These are phyloP conservation scores for Annulohypoxylon maeteangense DNA, from an alignment of 495 filamentous ascomycete species.

Conservation along the genomic window DNA sequence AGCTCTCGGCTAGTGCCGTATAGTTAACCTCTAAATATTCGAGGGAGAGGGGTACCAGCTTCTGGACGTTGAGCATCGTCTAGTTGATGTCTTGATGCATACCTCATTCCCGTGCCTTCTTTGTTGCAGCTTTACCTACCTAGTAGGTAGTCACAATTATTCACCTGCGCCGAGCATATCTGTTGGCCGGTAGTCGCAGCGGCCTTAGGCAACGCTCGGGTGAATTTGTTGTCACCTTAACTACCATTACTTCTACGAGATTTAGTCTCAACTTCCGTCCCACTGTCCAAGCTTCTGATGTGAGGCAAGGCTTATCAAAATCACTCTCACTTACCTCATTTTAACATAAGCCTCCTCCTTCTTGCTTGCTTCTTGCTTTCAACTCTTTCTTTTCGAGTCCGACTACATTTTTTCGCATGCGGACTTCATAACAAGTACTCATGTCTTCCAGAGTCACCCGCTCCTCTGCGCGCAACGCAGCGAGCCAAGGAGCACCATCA, in stretches of 20 bases:
- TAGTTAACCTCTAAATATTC: constrained; percentile 3
- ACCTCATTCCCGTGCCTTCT: not conserved
- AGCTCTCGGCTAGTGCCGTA: constrained; percentile 24
- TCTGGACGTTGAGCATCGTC: constrained; percentile 11
- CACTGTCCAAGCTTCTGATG: constrained; percentile 35
- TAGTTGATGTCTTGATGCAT: constrained; percentile 33
- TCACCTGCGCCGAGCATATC: not conserved
- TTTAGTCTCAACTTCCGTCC: constrained; percentile 23
- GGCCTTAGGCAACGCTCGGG: constrained; percentile 5
- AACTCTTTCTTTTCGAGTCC: constrained; percentile 20
- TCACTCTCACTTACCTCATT: constrained; percentile 11
- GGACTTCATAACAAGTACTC: constrained; percentile 57
- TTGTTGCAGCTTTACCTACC: not conserved
- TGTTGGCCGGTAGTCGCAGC: not conserved
- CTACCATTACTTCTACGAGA: not conserved
- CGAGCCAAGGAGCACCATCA: constrained; percentile 64
- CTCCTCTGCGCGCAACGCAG: constrained; percentile 80
- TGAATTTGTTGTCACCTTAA: constrained; percentile 6
- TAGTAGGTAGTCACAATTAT: not conserved
- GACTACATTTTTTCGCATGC: constrained; percentile 5
- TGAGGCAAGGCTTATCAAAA: constrained; percentile 31
- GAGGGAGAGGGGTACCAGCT: constrained; percentile 30
- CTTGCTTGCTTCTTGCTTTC: constrained; percentile 10
- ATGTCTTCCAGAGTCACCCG: constrained; percentile 88
- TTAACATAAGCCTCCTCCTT: not conserved